A percentile compares a stretch with the other conserved stretches of the same genome.
Conservation (phyloP, 2,329 filamentous ascomycete species). For the Taxawa tesnikishii region DNA sequence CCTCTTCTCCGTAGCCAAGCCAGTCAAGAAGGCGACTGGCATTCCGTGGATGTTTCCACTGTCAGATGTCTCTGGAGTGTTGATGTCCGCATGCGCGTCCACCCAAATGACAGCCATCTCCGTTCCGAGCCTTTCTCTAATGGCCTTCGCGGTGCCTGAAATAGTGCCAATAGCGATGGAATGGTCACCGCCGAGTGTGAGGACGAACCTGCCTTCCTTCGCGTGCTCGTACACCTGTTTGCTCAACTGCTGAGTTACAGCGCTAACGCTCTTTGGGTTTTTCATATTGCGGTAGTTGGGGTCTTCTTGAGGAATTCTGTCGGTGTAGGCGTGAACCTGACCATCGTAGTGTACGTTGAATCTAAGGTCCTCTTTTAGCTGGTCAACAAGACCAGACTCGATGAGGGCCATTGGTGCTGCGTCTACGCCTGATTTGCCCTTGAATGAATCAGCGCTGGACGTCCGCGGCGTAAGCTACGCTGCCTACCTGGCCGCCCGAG, state of each 20-base stretch:
- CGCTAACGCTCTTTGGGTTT: constrained; percentile 74
- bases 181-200: constrained; percentile 93
- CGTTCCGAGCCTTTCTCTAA: constrained; percentile 65
- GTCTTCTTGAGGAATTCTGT: constrained; percentile 59
- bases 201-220: constrained; percentile 67
- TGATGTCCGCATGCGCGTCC: constrained; percentile 95
- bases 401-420: constrained; percentile 82
- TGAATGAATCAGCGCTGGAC: too few species aligned
- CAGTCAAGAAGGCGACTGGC: constrained; percentile 86
- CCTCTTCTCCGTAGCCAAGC: constrained; percentile 63
- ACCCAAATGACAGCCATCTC: constrained; percentile 98
- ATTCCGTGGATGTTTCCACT: constrained; percentile 97
- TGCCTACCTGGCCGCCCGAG: constrained; percentile 77
- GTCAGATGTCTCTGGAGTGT: constrained; percentile 78
- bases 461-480: too few species aligned
- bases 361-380: constrained; percentile 73
- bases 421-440: constrained; percentile 88
- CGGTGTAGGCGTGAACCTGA: constrained; percentile 67
- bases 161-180: constrained; percentile 92
- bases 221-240: constrained; percentile 83
- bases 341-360: constrained; percentile 81
- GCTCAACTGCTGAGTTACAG: constrained; percentile 69
- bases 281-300: constrained; percentile 87
- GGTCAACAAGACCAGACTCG: constrained; percentile 70
- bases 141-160: constrained; percentile 73